Evolutionary conservation across 805 yeast genomes (phyloP).

Genomic region (Danielia oregonensis): DNA sequence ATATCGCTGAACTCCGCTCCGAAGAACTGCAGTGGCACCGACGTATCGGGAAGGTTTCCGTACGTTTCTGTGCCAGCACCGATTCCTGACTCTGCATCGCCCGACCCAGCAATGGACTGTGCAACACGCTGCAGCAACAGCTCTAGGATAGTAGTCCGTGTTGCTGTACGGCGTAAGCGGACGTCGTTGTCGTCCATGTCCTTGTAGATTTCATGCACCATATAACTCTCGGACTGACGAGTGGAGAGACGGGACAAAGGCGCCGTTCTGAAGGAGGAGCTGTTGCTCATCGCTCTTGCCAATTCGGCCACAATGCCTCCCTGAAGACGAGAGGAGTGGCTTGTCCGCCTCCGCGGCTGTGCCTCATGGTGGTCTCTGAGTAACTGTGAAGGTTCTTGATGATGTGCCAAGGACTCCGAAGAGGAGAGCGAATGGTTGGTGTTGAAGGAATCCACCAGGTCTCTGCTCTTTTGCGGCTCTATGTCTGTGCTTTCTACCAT

Average conservation of each 20-base stretch:
- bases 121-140: slow-evolving; percentile 27
- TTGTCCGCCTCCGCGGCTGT: not conserved
- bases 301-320: slow-evolving; percentile 2
- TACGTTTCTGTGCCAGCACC: slow-evolving; percentile 1
- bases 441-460: not conserved
- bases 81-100: slow-evolving; percentile 18
- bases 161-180: slow-evolving; percentile 38
- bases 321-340: not conserved
- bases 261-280: slow-evolving; percentile 6
- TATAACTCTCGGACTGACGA: slow-evolving; percentile 16
- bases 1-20: slow-evolving; percentile 52
- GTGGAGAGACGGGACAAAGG: slow-evolving; percentile 5
- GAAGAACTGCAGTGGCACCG: slow-evolving; percentile 35
- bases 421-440: not conserved
- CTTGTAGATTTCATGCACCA: slow-evolving; percentile 40
- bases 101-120: slow-evolving; percentile 12
- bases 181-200: slow-evolving; percentile 34
- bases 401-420: not conserved
- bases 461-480: too few relatives aligned
- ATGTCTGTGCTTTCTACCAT: too few relatives aligned
- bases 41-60: slow-evolving; percentile 22
- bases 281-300: slow-evolving; percentile 7
- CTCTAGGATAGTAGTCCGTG: slow-evolving; percentile 43
- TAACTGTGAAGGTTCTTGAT: not conserved
- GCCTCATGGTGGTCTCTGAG: not conserved